Base-by-base conservation (phyloP, 352 stramenopile species). In the Pilasporangium apinafurcum region DNA sequence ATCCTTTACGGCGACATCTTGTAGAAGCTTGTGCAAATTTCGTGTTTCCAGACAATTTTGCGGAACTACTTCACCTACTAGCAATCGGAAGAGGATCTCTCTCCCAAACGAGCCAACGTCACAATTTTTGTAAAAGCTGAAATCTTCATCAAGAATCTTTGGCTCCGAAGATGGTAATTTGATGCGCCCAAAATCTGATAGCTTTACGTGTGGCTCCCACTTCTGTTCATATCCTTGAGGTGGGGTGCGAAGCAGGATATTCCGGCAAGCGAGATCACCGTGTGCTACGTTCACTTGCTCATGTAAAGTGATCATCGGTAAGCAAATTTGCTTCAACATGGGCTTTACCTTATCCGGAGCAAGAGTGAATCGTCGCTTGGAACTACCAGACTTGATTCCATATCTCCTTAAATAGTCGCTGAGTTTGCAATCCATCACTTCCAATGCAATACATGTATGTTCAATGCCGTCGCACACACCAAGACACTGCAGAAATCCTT, bases 341-440 rank as follows among this genome's bases (percentile, higher is more conserved):
- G 57, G 42, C 34, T 68, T 75, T 1, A 74, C 73, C 32, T 74
- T 59, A 4, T 68, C 67, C 33, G 78, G 61, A 6, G 74, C 68
- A 7, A 90, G 50, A 3, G 74, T 86, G 40, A 71, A 84, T 3
- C 72, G 61, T 3, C 77, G 77, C 31, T 80, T 71, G 16, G 60
- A 68, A 13, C 45, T 33, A 10, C 25, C 29, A 17, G 45, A 51
- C 27, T 38, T 59, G 16, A 61, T 62, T 5, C 79, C 77, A 38
- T 89, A 86, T 25, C 71, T 56, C 39, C 80, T 60, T 57, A 90
- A 59, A 52, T 92, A 92, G 49, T 92, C 80, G 44, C 80, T 92
- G 10, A 92, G 61, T 44, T 92, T 92, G 56, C 80, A 90, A 44
- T 92, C 78, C 77, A 92, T 86, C n/a, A 92, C 80, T 46, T 92